phyloP scores from a whole-genome alignment of 2,329 filamentous ascomycete species.

The Pyricularia grisea region DNA sequence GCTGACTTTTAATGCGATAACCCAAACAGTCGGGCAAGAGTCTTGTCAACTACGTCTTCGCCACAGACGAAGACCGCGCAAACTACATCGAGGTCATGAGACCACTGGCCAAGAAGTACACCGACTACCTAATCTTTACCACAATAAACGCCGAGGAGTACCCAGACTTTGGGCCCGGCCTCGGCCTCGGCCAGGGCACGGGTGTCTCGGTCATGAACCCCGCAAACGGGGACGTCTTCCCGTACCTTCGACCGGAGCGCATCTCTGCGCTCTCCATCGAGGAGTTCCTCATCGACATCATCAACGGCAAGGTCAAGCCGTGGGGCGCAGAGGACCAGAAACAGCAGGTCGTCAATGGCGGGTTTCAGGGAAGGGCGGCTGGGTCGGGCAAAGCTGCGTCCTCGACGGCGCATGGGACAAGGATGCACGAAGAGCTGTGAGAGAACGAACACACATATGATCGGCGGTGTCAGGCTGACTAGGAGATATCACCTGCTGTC shows the following conservation, averaged over 20 bases:
- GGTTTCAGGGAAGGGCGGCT: background rate
- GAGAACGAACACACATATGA: background rate
- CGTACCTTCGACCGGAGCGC: slow-evolving; percentile 17
- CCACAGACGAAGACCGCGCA: slow-evolving; percentile 19
- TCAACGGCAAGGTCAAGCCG: slow-evolving; percentile 28
- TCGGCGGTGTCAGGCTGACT: background rate
- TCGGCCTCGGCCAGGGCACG: slow-evolving; percentile 12
- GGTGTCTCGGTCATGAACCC: slow-evolving; percentile 35
- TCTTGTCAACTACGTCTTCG: slow-evolving; percentile 23
- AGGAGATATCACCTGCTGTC: background rate
- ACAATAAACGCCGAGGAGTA: slow-evolving; percentile 37
- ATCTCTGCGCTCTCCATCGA: slow-evolving; percentile 27
- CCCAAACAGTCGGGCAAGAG: slow-evolving; percentile 16
- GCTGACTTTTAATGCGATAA: slow-evolving; percentile 21
- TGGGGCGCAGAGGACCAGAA: slow-evolving; percentile 16
- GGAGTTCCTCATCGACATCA: slow-evolving; percentile 33
- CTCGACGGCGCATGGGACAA: background rate
- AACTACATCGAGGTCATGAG: slow-evolving; percentile 25
- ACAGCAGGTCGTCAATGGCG: background rate
- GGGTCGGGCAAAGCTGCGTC: background rate
- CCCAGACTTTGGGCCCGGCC: slow-evolving; percentile 29
- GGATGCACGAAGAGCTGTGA: background rate
- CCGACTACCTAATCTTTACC: slow-evolving; percentile 37
- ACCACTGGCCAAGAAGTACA: slow-evolving; percentile 32
- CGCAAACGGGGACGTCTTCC: slow-evolving; percentile 32